Base-by-base conservation (phyloP, 2,329 filamentous ascomycete genomes). In the Fusarium sororula region DNA sequence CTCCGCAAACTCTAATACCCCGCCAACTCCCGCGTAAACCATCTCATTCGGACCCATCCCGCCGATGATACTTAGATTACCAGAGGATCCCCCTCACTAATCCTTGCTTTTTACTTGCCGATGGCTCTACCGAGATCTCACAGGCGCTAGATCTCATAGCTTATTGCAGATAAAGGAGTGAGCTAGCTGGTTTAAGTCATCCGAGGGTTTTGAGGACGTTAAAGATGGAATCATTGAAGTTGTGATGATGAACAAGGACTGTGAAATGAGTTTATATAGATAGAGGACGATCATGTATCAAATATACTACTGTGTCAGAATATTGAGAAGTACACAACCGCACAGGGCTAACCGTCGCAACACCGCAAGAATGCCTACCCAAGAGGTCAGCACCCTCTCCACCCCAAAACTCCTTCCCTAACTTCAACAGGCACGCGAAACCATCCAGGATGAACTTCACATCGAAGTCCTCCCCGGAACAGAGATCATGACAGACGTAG, bases 401-500 rank as follows among this genome's bases (percentile, higher is more conserved):
- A 12, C 15, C 1, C 28, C 28, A 50, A 18, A 50, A 0, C 5
- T 7, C 22, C 0, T 20, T 17, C 7, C 17, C 57, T 60, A 12
- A 60, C 30, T 17, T 5, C 18, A 13, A 5, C 17, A 62, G 59
- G 59, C 53, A 39, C 63, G 63, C 1, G 41, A 66, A 35, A 38
- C n/a, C 13, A 38, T 74, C 18, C 66, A 74, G 20, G 48, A 74
- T 73, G 66, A 74, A 26, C 72, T 74, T 35, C 54, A 71, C 18
- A 71, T 74, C 24, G 70, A 74, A 35, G 63, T 74, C 17, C 50
- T 74, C 32, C 72, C 72, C 0, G 72, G 72, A 9, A 74, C 70
- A 13, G 72, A 74, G 30, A 74, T 74, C 48, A 74, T 74, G 72
- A 59, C 70, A 14, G 72, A 74, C 22, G 24, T 74, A n/a, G 71